phyloP scores from a whole-genome alignment of 1,139 yeast species.

The Pichia sp. region DNA sequence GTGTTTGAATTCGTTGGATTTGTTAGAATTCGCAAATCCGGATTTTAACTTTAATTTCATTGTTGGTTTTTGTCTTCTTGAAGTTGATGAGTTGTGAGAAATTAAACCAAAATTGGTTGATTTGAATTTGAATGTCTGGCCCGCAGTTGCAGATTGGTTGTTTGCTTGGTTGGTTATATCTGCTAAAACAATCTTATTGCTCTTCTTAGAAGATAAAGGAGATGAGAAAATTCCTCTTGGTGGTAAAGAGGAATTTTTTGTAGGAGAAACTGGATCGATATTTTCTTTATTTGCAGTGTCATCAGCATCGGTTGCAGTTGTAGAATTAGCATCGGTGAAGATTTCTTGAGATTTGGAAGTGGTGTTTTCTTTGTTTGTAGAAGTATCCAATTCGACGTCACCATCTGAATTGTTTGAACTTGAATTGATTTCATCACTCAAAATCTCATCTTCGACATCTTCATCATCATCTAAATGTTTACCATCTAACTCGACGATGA shows the following conservation, averaged over 20 bases:
- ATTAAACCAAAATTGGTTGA: constrained; percentile 29
- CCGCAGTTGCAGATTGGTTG: constrained; percentile 10
- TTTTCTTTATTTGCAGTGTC: constrained; percentile 11
- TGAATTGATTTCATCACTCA: not conserved
- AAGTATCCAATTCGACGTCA: not conserved
- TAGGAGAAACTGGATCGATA: not conserved
- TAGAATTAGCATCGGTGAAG: not conserved
- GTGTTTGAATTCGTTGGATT: constrained; percentile 1
- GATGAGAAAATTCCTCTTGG: constrained; percentile 28
- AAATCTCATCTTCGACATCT: not conserved
- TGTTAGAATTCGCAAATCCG: constrained; percentile 2
- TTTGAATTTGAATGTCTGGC: constrained; percentile 30
- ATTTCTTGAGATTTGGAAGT: not conserved
- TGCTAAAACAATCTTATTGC: constrained; percentile 4
- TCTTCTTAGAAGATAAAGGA: constrained; percentile 8
- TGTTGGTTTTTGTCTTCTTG: constrained; percentile 30
- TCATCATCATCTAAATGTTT: not conserved
- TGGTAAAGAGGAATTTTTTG: constrained; percentile 18
- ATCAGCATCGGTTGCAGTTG: too few species aligned
- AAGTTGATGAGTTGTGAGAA: constrained; percentile 20
- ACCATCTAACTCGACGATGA: constrained; percentile 4
- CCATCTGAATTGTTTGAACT: not conserved
- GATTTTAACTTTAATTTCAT: constrained; percentile 24
- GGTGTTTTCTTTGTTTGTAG: not conserved
- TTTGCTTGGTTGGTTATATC: constrained; percentile 13